Conservation (phyloP, 2,329 filamentous ascomycete species). For the Diaporthe vexans region DNA sequence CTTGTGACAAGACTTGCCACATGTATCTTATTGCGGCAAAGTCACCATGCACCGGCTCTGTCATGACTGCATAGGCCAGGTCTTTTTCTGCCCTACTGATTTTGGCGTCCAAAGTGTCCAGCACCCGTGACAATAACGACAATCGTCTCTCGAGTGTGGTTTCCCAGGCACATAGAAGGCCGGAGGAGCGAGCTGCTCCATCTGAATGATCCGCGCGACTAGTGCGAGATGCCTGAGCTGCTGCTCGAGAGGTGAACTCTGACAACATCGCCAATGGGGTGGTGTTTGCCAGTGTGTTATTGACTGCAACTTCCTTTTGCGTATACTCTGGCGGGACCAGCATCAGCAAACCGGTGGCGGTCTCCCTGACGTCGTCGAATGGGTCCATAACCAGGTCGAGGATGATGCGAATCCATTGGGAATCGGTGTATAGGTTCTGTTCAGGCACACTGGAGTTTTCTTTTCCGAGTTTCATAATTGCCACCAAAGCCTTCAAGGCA, state of each 20-base stretch:
- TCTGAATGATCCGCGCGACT: conserved; percentile 94
- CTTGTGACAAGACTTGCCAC: conserved; percentile 64
- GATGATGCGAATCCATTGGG: conserved; percentile 72
- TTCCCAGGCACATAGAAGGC: conserved; percentile 75
- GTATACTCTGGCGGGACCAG: conserved; percentile 60
- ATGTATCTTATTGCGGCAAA: conserved; percentile 76
- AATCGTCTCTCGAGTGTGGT: conserved; percentile 57
- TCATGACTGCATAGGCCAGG: conserved; percentile 75
- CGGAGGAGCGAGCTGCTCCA: conserved; percentile 83
- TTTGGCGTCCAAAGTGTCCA: conserved; percentile 75
- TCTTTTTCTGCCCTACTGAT: conserved; percentile 73
- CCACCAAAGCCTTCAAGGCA: conserved; percentile 77
- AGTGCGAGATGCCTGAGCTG: conserved; percentile 74
- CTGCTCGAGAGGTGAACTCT: conserved; percentile 66
- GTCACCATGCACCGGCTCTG: conserved; percentile 77
- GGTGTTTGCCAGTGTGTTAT: conserved; percentile 34
- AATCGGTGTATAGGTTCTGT: conserved; percentile 54
- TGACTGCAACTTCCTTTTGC: conserved; percentile 42
- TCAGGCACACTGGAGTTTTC: conserved; percentile 54
- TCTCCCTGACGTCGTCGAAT: conserved; percentile 88
- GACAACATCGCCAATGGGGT: conserved; percentile 54
- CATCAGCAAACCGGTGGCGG: conserved; percentile 65
- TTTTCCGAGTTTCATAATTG: conserved; percentile 79
- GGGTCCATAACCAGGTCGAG: conserved; percentile 88
- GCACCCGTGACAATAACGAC: conserved; percentile 68